Base-by-base conservation (phyloP, 495 filamentous ascomycete genomes). In the Hyaloscypha finlandica region DNA sequence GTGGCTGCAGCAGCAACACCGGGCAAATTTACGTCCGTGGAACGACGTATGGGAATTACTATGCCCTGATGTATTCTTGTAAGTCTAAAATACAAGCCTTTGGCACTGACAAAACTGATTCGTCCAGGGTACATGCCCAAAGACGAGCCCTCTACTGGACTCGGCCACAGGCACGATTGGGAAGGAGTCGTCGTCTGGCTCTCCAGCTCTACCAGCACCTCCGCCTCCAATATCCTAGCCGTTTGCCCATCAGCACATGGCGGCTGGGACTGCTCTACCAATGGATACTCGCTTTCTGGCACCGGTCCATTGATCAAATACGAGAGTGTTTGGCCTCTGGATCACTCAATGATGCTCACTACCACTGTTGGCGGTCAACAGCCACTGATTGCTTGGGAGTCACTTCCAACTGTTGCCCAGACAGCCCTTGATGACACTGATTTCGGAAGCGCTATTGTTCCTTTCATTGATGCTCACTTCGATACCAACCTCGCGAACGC, bases 321-420 rank as follows among this genome's bases (percentile, higher is more conserved):
- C 61, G 70, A 79, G 19, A 82, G 77, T 39, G 67, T 74, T 25
- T 84, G 80, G 81, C 82, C 83, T 8, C 45, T 85, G 12, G 74
- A 86, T 66, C 83, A 86, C 63, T 75, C 78, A 48, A 74, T 76
- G 32, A 79, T 79, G 16, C 69, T 83, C 16, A 84, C 81, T 6
- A 66, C 33, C 6, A 77, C 73, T 1, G 77, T 82, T 30, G 84
- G 83, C 16, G 83, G 82, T 6, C 72, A 75, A 30, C 83, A 85
- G 76, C 83, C 83, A 12, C 65, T 86, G 61, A 77, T 85, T 66
- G 83, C 83, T 4, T 85, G 83, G 81, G 83, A 85, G 66, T 80
- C 76, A n/a, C 60, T 86, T 70, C 74, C 80, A 9, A 57, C 59
- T 22, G 79, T 69, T 32, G 80, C 78, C 39, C 70, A 74, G 66